phyloP scores from a whole-genome alignment of 163 green algal species.

The Picocystis sp. region DNA sequence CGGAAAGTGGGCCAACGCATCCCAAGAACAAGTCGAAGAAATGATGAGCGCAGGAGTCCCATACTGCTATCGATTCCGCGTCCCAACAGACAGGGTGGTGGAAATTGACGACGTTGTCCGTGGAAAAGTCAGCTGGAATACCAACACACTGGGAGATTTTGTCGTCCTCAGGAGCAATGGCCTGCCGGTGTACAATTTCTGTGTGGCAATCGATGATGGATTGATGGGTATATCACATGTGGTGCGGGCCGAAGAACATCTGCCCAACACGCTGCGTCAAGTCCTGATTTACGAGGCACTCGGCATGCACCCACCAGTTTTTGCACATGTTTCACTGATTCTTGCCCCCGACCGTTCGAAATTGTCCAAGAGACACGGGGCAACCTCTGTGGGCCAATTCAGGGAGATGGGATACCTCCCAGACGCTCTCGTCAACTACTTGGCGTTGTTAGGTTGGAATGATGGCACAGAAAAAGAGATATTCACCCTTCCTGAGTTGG shows the following conservation, averaged over 20 bases:
- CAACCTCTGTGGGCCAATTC: constrained; percentile 31
- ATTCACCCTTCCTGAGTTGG: constrained; percentile 33
- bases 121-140: constrained; percentile 84
- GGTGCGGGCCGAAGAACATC: constrained; percentile 93
- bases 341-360: constrained; percentile 92
- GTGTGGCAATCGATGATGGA: constrained; percentile 92
- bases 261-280: constrained; percentile 56
- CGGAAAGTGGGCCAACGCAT: constrained; percentile 78
- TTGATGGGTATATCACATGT: constrained; percentile 96
- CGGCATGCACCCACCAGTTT: constrained; percentile 54
- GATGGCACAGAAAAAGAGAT: constrained; percentile 93
- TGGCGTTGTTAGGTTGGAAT: constrained; percentile 96
- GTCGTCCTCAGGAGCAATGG: constrained; percentile 91
- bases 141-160: constrained; percentile 95
- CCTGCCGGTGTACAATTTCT: constrained; percentile 99
- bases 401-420: constrained; percentile 58
- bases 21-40: constrained; percentile 67
- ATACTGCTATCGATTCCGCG: constrained; percentile 85
- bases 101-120: constrained; percentile 76
- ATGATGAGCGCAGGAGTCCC: constrained; percentile 56
- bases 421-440: constrained; percentile 90
- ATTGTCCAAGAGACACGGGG: constrained; percentile 76
- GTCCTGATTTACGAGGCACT: constrained; percentile 87
- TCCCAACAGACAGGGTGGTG: constrained; percentile 53
- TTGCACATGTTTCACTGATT: constrained; percentile 93